Base-by-base conservation (phyloP, 192 early-diverging fungal species). In the Podila epicladia region DNA sequence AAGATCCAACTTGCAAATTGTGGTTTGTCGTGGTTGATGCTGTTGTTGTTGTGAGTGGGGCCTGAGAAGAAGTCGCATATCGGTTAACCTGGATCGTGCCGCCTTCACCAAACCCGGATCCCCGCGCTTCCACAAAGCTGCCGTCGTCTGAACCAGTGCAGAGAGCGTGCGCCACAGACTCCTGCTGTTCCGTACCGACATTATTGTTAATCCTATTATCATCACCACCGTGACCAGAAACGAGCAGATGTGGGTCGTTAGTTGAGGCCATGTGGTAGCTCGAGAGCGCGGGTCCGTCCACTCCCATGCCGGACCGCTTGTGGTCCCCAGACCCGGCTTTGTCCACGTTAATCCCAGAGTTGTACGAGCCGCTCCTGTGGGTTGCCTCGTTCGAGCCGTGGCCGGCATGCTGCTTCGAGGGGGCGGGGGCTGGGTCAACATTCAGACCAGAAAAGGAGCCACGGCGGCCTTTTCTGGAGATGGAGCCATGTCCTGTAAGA, bases 301-400 rank as follows among this genome's bases (percentile, higher is more conserved):
- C 74, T 15, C 57, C 57, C 49, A 77, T 61, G 24, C 74, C 74
- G 5, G 68, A 61, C 9, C 58, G 28, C 24, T 45, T 71, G 28
- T 22, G 41, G 31, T 71, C 63, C 9, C 22, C 22, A 13, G 64
- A 19, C 8, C 68, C 64, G 0, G 58, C 48, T 28, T 48, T 64
- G 49, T 77, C 74, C 19, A 77, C 74, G 26, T 77, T 70, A 35
- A 33, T 41, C 9, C 50, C 74, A 50, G 74, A 71, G 13, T 77
- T 70, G 45, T 41, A 58, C 5, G 29, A 53, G 17, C 67, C 74
- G 7, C 13, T 22, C n/a, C 13, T 63, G n/a, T 5, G 13, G 9
- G 67, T 71, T 13, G 50, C 57, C 28, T 70, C 67, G 24, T 61
- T n/a, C 7, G 74, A 70, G 6, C 67, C 73, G 17, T 51, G 57